These are phyloP conservation scores for Aspergillus fijiensis DNA, from an alignment of 2,329 filamentous ascomycete genomes.

Conservation along the genomic window DNA sequence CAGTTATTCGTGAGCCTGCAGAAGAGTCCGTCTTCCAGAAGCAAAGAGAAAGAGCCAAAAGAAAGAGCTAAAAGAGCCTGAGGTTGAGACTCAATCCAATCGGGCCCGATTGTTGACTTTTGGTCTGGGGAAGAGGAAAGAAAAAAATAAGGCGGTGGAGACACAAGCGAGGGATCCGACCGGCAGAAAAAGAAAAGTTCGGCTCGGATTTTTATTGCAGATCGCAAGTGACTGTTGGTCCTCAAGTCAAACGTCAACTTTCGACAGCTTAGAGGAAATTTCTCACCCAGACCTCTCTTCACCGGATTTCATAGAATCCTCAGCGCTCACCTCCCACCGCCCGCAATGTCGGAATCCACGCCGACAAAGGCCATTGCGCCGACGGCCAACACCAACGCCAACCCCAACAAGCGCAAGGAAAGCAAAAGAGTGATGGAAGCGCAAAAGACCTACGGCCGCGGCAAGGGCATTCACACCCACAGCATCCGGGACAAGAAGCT, in stretches of 20 bases:
- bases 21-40: conserved; percentile 8
- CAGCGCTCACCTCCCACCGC: neutral
- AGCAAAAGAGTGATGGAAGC: conserved; percentile 51
- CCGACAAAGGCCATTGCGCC: conserved; percentile 31
- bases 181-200: conserved; percentile 2
- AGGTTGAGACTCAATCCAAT: neutral
- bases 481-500: conserved; percentile 86
- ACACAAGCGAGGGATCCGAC: conserved; percentile 19
- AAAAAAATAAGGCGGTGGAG: conserved; percentile 39
- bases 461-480: conserved; percentile 69
- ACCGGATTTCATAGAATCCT: neutral
- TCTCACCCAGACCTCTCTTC: neutral
- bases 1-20: conserved; percentile 17
- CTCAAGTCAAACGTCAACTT: neutral
- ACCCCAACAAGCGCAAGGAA: conserved; percentile 35
- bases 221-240: neutral
- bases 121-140: conserved; percentile 19
- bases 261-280: neutral
- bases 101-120: conserved; percentile 8
- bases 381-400: conserved; percentile 17
- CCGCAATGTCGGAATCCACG: conserved; percentile 31
- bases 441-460: conserved; percentile 79
- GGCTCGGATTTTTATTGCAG: conserved; percentile 8
- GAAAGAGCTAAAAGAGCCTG: conserved; percentile 7
- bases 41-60: conserved; percentile 9